Evolutionary conservation across 352 stramenopile species (phyloP).

Genomic region (Globisporangium apiculatum): DNA sequence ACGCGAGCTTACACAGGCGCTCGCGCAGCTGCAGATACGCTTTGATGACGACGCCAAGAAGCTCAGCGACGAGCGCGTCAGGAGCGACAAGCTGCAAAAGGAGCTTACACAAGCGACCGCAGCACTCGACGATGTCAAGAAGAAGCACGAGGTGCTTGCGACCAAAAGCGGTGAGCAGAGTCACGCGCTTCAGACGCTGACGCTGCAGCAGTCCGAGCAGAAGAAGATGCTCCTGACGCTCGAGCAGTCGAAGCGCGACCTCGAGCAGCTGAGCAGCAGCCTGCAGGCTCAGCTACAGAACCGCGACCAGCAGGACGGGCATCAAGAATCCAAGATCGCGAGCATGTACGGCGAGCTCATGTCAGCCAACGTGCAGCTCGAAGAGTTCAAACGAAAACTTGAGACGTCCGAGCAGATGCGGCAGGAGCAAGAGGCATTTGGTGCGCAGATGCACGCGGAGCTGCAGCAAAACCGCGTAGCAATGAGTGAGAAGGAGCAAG

Average conservation of each 20-base stretch:
- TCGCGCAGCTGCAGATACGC: conserved; percentile 9
- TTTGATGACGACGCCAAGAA: conserved; percentile 15
- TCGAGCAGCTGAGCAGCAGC: conserved; percentile 52
- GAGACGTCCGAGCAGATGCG: conserved; percentile 59
- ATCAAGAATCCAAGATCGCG: conserved; percentile 64
- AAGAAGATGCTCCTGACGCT: conserved; percentile 43
- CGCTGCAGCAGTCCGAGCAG: conserved; percentile 47
- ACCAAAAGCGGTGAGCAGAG: conserved; percentile 42
- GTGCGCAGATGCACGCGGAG: conserved; percentile 40
- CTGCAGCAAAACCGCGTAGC: conserved; percentile 39
- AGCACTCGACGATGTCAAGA: conserved; percentile 37
- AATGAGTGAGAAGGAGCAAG: conserved; percentile 40
- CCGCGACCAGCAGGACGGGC: conserved; percentile 49
- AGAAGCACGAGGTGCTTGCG: conserved; percentile 39
- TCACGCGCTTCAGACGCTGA: conserved; percentile 51
- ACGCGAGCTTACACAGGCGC: conserved; percentile 1
- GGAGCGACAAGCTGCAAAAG: conserved; percentile 34
- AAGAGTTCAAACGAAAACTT: conserved; percentile 60
- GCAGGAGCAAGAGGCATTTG: conserved; percentile 55
- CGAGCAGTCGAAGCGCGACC: conserved; percentile 57
- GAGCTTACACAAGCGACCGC: conserved; percentile 26
- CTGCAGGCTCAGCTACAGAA: conserved; percentile 53
- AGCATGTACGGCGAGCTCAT: conserved; percentile 69
- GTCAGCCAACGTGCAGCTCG: conserved; percentile 64
- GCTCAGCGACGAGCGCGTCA: conserved; percentile 19